Base-by-base conservation (phyloP, 225 moss, liverwort and hornwort species). In the Climacium dendroides region DNA sequence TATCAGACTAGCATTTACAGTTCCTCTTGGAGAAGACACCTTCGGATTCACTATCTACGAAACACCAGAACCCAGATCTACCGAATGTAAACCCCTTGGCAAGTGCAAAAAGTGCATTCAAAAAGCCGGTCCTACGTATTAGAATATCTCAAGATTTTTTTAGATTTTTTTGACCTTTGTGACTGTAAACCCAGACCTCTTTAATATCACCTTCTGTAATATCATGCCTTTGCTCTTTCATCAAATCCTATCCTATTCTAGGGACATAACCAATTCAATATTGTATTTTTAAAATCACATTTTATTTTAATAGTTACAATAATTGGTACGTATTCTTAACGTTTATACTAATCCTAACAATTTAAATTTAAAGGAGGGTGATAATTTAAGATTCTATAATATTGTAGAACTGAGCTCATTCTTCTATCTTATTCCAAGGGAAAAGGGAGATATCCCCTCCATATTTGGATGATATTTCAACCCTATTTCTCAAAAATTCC, bases 341-440 rank as follows among this genome's bases (percentile, higher is more conserved):
- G 45, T 71, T 5, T 71, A 26, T 71, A 41, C 5, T 26, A 71
- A 26, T 43, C 26, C 9, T 71, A 26, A 26, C 1, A 43, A 69
- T 39, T 41, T 71, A 5, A 43, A 3, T 26, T 71, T 71, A 26
- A 43, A 26, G 15, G 23, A 37, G 4, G 3, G 14, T 39, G 2
- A 69, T 39, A 24, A 25, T 14, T 41, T 24, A 24, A 39, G 8
- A 39, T 39, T 25, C 25, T 22, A 14, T 69, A 69, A 41, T 4
- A 69, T 39, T 69, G 8, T 39, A 24, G 69, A 69, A 24, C 4
- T 0, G 3, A 39, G 3, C 0, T 69, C 69, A 39, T 69, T 69
- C 5, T 13, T n/a, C 4, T 0, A 7, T 3, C 0, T 19, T 0
- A 66, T 19, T 11, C 20, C 2, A n/a, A 22, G 1, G 7, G 1